Base-by-base conservation (phyloP, 139 green algal species). In the Picochlorum sp. region DNA sequence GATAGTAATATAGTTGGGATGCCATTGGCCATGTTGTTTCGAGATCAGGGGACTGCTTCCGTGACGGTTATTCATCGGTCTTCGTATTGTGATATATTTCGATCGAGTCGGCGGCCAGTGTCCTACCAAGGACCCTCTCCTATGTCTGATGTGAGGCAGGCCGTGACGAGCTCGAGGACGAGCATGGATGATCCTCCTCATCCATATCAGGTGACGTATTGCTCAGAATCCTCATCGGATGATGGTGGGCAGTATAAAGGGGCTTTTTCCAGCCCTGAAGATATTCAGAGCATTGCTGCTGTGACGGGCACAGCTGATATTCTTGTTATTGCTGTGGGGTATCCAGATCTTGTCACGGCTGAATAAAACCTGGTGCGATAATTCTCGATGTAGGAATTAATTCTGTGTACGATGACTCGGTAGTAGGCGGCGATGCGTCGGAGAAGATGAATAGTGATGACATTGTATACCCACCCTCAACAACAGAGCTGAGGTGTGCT, bases 301-400 rank as follows among this genome's bases (percentile, higher is more conserved):
- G 68, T 75, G 28, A 78, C 79, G 4, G 70, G 80, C 37, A 85
- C 69, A 3, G 86, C 81, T 2, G 86, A 94, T 69, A 80, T 94
- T 37, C 70, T 94, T 26, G 79, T 94, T 23, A 85, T 92, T 44
- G 85, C 86, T 15, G 77, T 90, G 6, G 86, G 86, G 13, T 83
- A 81, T 63, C 66, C 80, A 4, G 51, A 81, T 51, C 45, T 83
- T 57, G 70, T 88, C 10, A 68, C 63, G n/a, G 77, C 71, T 0
- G 80, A 82, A 67, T 98, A 13, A 98, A 98, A 78, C 85, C 85
- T 1, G 92, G 92, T 0, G 85, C 85, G 1, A 87, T 87, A 13
- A 84, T 98, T 15, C 88, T 98, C 34, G 92, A 97, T 70, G 88
- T 98, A 10, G 92, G 92, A 20, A 97, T 91, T 50, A 98, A 98